A percentile compares a stretch with the other conserved stretches of the same genome.
These are phyloP conservation scores for Albugo laibachii DNA, from an alignment of 352 stramenopile genomes.

Conservation along the genomic window DNA sequence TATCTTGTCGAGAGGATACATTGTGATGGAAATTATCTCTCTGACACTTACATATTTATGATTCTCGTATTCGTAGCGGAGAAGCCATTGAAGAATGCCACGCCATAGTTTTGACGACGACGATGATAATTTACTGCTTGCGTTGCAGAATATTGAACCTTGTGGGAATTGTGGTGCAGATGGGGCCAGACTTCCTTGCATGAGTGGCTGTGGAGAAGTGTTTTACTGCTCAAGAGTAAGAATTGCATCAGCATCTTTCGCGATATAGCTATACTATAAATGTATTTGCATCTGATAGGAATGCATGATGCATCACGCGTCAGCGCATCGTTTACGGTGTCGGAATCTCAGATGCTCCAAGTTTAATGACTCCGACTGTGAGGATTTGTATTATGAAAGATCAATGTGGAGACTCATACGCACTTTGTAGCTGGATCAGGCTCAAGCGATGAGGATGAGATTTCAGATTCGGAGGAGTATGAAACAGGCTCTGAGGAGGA, in stretches of 20 bases:
- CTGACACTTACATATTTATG: no score
- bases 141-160: conserved; percentile 69
- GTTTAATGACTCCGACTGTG: conserved; percentile 80
- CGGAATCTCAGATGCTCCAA: conserved; percentile 74
- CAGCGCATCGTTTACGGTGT: conserved; percentile 67
- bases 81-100: no score
- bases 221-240: conserved; percentile 74
- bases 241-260: no score
- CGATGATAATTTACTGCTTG: conserved; percentile 70
- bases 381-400: conserved; percentile 1
- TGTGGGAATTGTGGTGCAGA: conserved; percentile 67
- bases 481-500: no score
- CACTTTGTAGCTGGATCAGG: no score
- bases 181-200: conserved; percentile 68
- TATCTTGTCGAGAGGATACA: no score
- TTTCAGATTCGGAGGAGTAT: no score
- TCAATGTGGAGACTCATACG: background rate
- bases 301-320: conserved; percentile 78
- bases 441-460: no score
- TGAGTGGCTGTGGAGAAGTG: conserved; percentile 67
- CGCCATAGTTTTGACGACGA: conserved; percentile 17
- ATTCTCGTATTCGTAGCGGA: no score
- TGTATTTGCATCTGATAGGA: conserved; percentile 23
- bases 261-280: no score
- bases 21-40: no score